Conservation (phyloP, 2,329 filamentous ascomycete genomes). For the Xylaria digitata region DNA sequence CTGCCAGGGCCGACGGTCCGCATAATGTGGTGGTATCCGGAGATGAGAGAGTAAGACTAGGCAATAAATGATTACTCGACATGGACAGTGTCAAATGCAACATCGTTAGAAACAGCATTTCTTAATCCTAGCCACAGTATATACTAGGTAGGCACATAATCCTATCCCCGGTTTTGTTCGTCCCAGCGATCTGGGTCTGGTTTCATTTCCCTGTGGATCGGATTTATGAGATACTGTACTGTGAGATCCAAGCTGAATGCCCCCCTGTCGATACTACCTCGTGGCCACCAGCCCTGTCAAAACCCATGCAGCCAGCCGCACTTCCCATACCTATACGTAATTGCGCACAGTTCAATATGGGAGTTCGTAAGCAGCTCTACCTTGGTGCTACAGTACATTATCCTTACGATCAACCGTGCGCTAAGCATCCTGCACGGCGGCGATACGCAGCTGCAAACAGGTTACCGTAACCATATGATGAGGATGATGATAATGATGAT, state of each 20-base stretch:
- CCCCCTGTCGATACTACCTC: conserved; percentile 32
- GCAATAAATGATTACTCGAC: conserved; percentile 30
- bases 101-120: not conserved
- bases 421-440: conserved; percentile 17
- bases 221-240: conserved; percentile 24
- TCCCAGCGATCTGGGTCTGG: conserved; percentile 47
- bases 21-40: conserved; percentile 2
- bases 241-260: conserved; percentile 34
- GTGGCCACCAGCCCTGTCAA: conserved; percentile 23
- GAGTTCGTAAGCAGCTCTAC: conserved; percentile 3
- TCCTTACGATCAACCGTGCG: conserved; percentile 17
- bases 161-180: conserved; percentile 24
- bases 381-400: conserved; percentile 15
- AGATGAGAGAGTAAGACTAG: conserved; percentile 10
- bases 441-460: conserved; percentile 24
- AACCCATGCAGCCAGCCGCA: conserved; percentile 30
- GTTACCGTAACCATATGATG: conserved; percentile 17
- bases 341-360: conserved; percentile 8
- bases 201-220: conserved; percentile 45
- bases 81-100: conserved; percentile 27
- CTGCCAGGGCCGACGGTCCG: conserved; percentile 4
- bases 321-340: conserved; percentile 14
- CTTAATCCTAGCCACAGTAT: conserved; percentile 11
- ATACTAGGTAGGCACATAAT: not conserved
- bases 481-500: not conserved